A percentile compares a stretch with the other conserved stretches of the same genome.
Conservation (phyloP, 306 rosid genomes). For the Citrullus amarus region DNA sequence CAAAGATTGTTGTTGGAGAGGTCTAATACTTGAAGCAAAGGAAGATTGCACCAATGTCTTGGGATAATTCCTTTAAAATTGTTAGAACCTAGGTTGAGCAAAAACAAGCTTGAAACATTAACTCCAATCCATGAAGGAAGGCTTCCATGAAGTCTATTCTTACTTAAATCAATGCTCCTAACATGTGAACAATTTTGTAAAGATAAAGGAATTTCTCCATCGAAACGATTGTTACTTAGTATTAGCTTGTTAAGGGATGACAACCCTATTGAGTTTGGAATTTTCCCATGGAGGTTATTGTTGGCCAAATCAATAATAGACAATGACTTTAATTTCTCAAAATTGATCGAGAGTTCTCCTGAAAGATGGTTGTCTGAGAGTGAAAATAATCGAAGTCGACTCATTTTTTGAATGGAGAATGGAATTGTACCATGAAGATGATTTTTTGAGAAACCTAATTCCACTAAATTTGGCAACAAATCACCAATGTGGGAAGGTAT, state of each 20-base stretch:
- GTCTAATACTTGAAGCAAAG: neutral
- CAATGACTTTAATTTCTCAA: neutral
- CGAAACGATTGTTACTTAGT: neutral
- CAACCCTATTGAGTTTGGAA: too few species aligned
- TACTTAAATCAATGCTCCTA: neutral
- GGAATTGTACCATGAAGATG: neutral
- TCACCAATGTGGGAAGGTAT: neutral
- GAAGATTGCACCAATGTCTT: neutral
- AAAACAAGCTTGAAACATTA: neutral
- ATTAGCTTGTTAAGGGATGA: neutral
- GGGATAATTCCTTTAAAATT: neutral
- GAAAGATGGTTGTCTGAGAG: neutral
- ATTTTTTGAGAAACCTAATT: neutral
- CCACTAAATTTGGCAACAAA: neutral
- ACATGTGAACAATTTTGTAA: neutral
- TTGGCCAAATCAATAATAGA: neutral
- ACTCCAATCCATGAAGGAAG: neutral
- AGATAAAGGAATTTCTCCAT: neutral
- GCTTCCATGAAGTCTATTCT: neutral
- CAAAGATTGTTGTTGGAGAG: neutral
- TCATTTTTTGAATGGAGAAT: neutral
- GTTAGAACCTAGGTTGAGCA: neutral
- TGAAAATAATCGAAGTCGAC: neutral
- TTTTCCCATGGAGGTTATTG: neutral
- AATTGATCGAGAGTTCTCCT: neutral